Percentiles rank a stretch among this genome's conserved stretches.
Conservation (phyloP, 371 early-diverging fungal genomes). For the Lichtheimia ornata region DNA sequence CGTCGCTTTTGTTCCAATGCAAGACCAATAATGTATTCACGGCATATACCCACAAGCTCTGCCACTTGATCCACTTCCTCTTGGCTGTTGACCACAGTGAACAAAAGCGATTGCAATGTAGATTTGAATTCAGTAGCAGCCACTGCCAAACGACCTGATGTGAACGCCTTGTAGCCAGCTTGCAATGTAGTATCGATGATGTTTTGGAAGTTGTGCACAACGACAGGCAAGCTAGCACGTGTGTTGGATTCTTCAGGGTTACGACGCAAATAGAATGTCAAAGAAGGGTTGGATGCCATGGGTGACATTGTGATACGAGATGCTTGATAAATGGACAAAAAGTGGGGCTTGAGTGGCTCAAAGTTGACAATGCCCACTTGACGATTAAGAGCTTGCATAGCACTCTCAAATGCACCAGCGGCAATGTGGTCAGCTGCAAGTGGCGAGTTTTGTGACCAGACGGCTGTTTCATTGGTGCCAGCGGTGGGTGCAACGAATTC, state of each 20-base stretch:
- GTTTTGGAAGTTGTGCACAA: conserved; percentile 56
- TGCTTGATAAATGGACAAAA: conserved; percentile 81
- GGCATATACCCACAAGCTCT: conserved; percentile 77
- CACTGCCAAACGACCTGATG: conserved; percentile 74
- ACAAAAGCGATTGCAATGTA: conserved; percentile 74
- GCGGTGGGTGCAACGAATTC: conserved; percentile 70
- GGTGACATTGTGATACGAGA: conserved; percentile 69
- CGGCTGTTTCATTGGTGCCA: conserved; percentile 68
- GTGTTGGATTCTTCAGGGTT: conserved; percentile 56
- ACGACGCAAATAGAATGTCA: conserved; percentile 64
- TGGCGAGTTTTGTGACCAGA: conserved; percentile 83
- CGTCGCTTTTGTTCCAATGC: conserved; percentile 82
- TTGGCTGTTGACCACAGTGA: conserved; percentile 61
- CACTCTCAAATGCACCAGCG: conserved; percentile 91
- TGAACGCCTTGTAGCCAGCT: conserved; percentile 77
- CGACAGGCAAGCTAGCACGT: conserved; percentile 57
- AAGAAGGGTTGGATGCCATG: conserved; percentile 63
- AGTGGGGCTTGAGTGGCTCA: conserved; percentile 84
- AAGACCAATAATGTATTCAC: conserved; percentile 90
- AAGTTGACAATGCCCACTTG: conserved; percentile 90
- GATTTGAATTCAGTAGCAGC: conserved; percentile 73
- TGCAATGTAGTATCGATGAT: conserved; percentile 63
- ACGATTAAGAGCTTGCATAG: conserved; percentile 87
- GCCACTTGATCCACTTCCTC: conserved; percentile 75
- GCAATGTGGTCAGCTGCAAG: conserved; percentile 90